Evolutionary conservation across 2,329 filamentous ascomycete species (phyloP).

Genomic region (Arthroderma sp.): DNA sequence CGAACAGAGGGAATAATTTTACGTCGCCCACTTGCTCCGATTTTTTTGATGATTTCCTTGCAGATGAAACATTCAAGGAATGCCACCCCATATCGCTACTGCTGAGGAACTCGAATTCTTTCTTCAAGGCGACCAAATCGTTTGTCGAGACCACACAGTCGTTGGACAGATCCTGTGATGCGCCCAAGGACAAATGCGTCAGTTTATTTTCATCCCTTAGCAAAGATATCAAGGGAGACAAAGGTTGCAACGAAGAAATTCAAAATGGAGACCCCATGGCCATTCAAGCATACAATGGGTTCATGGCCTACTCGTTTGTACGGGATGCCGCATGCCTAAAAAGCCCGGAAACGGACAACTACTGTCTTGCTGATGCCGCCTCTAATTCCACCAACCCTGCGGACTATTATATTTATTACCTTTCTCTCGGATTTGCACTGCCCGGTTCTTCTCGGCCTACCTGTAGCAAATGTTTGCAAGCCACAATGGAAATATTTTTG

Average conservation of each 20-base stretch:
- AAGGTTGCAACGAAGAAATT: conserved; percentile 62
- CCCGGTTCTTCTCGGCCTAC: conserved; percentile 55
- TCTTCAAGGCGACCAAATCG: conserved; percentile 67
- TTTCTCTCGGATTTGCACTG: conserved; percentile 63
- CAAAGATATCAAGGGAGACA: conserved; percentile 45
- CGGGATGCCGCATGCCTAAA: conserved; percentile 72
- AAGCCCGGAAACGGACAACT: conserved; percentile 51
- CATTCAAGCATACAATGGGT: conserved; percentile 58
- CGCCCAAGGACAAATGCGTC: conserved; percentile 53
- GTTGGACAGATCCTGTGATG: conserved; percentile 64
- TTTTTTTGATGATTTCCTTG: conserved; percentile 55
- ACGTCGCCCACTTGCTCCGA: conserved; percentile 34
- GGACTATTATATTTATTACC: conserved; percentile 71
- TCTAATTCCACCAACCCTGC: conserved; percentile 52
- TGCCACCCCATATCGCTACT: conserved; percentile 80
- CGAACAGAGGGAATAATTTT: conserved; percentile 50
- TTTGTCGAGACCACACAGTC: conserved; percentile 59
- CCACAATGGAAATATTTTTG: conserved; percentile 73
- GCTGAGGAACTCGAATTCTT: conserved; percentile 67
- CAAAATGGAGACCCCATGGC: conserved; percentile 55
- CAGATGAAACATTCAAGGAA: conserved; percentile 50
- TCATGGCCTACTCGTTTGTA: conserved; percentile 63
- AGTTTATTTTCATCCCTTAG: conserved; percentile 53
- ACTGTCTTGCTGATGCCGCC: conserved; percentile 71
- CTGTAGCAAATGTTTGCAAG: conserved; percentile 62